These are phyloP conservation scores for Elsinoe fawcettii DNA, from an alignment of 2,329 filamentous ascomycete genomes.

Conservation along the genomic window DNA sequence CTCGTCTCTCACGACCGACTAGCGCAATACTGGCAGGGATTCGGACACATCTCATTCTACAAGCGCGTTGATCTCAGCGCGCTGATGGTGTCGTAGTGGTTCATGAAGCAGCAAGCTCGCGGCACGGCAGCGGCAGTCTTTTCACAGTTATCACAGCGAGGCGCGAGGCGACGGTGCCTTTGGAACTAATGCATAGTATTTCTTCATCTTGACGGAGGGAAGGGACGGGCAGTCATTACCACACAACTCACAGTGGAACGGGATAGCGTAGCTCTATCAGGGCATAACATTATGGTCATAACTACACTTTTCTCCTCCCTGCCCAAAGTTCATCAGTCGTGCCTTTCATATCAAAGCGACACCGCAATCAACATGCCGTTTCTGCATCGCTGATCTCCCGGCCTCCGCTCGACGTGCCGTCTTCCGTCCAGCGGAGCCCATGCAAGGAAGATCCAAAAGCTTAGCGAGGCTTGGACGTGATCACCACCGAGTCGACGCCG, in stretches of 20 bases:
- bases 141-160: conserved; percentile 2
- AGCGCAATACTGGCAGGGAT: conserved; percentile 71
- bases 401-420: background rate
- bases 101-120: background rate
- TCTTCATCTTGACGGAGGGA: background rate
- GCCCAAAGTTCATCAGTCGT: background rate
- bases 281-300: background rate
- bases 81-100: conserved; percentile 19
- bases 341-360: too few relatives aligned
- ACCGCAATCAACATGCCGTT: background rate
- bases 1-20: conserved; percentile 68
- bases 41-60: conserved; percentile 44
- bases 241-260: background rate
- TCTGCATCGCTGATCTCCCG: background rate
- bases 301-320: background rate
- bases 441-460: background rate
- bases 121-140: background rate
- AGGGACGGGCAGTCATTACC: background rate
- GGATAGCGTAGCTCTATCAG: background rate
- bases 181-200: background rate
- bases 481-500: background rate
- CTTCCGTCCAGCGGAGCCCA: background rate
- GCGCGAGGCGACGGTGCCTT: background rate
- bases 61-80: conserved; percentile 40
- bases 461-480: conserved; percentile 2